Evolutionary conservation across 1,284 basidiomycete species (phyloP).

Genomic region (Apiotrichum siamense): DNA sequence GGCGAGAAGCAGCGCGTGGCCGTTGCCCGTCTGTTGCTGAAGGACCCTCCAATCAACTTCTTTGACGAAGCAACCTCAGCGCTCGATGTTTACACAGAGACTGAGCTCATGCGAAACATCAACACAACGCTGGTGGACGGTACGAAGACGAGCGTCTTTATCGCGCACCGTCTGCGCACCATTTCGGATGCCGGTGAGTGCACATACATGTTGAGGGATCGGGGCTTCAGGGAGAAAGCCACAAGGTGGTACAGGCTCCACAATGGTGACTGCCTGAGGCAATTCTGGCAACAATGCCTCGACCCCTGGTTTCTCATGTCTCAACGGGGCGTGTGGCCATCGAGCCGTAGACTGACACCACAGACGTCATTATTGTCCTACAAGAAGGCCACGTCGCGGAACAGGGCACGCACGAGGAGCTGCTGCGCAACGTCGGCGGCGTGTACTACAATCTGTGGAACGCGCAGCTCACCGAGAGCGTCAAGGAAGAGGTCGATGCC

Average conservation of each 20-base stretch:
- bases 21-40: slow-evolving; percentile 83
- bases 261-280: too few species aligned
- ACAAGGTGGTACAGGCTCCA: too few species aligned
- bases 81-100: slow-evolving; percentile 87
- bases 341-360: too few species aligned
- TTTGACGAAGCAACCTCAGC: slow-evolving; percentile 99
- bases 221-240: too few species aligned
- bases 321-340: too few species aligned
- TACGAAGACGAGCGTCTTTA: slow-evolving; percentile 86
- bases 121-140: slow-evolving; percentile 69
- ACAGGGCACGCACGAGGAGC: slow-evolving; percentile 83
- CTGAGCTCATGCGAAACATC: slow-evolving; percentile 92
- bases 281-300: too few species aligned
- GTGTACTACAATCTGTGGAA: slow-evolving; percentile 83
- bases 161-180: slow-evolving; percentile 84
- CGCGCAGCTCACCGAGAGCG: slow-evolving; percentile 56
- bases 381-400: slow-evolving; percentile 79
- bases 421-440: slow-evolving; percentile 60
- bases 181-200: slow-evolving; percentile 74
- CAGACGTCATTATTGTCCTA: slow-evolving; percentile 81
- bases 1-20: slow-evolving; percentile 97
- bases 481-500: slow-evolving; percentile 19
- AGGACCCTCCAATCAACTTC: slow-evolving; percentile 91
- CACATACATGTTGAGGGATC: too few species aligned
- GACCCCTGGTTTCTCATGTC: too few species aligned